phyloP scores from a whole-genome alignment of 805 yeast genomes.

The Blastobotrys muscicola region DNA sequence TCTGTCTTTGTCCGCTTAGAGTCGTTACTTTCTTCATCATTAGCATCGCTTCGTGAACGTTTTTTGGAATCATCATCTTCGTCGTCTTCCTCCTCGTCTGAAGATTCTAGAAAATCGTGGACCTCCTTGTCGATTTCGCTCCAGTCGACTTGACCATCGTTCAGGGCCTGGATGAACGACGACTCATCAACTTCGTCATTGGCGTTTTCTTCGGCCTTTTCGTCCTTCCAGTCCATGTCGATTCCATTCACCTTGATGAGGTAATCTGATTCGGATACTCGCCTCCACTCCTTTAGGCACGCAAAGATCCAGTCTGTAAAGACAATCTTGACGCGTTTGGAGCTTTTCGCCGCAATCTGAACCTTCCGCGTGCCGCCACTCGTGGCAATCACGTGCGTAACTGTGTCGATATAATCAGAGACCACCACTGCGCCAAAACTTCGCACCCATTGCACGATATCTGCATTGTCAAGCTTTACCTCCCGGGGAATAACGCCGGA shows the following conservation, averaged over 20 bases:
- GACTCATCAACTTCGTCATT: slow-evolving; percentile 38
- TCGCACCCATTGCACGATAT: slow-evolving; percentile 83
- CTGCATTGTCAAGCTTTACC: slow-evolving; percentile 59
- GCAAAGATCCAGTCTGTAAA: slow-evolving; percentile 89
- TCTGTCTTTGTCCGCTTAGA: slow-evolving; percentile 6
- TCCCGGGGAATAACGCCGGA: slow-evolving; percentile 91
- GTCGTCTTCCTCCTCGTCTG: slow-evolving; percentile 22
- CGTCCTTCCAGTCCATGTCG: slow-evolving; percentile 35
- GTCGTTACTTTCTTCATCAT: slow-evolving; percentile 10
- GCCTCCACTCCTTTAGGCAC: slow-evolving; percentile 71
- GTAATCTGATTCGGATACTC: slow-evolving; percentile 53
- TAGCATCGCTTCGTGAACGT: slow-evolving; percentile 14
- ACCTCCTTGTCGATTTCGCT: slow-evolving; percentile 45
- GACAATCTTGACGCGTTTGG: slow-evolving; percentile 56
- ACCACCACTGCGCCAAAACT: slow-evolving; percentile 87
- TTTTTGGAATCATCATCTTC: slow-evolving; percentile 28
- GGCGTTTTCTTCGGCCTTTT: slow-evolving; percentile 24
- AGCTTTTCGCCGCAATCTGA: slow-evolving; percentile 57
- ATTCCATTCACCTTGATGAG: slow-evolving; percentile 34
- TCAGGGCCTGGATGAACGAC: slow-evolving; percentile 24
- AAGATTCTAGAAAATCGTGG: slow-evolving; percentile 36
- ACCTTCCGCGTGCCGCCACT: slow-evolving; percentile 79
- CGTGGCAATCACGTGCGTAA: slow-evolving; percentile 84
- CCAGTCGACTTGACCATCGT: slow-evolving; percentile 35
- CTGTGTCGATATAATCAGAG: slow-evolving; percentile 54